Percentiles rank a stretch among this genome's conserved stretches.
Evolutionary conservation across 371 early-diverging fungal species (phyloP).

Genomic region (Blakeslea trispora): DNA sequence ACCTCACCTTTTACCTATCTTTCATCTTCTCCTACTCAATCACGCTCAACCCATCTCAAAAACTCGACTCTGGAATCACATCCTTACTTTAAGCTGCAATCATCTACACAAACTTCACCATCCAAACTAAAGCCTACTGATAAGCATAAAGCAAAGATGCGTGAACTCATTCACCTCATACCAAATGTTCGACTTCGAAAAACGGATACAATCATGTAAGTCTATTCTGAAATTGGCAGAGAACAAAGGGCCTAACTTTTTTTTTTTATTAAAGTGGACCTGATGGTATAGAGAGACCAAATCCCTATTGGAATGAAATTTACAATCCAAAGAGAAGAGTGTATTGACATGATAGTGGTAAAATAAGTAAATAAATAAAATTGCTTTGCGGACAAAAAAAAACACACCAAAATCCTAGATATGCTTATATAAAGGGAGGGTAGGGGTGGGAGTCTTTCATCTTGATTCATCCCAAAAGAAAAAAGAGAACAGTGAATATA

Average conservation of each 20-base stretch:
- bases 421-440: too few species aligned
- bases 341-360: not conserved
- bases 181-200: constrained; percentile 14
- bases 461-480: too few species aligned
- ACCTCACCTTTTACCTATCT: not conserved
- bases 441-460: too few species aligned
- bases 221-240: not conserved
- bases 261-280: constrained; percentile 10
- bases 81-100: not conserved
- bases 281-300: constrained; percentile 14
- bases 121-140: constrained; percentile 14
- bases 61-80: not conserved
- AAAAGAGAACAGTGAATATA: too few species aligned
- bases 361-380: too few species aligned
- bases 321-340: constrained; percentile 11
- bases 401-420: too few species aligned
- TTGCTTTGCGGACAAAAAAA: too few species aligned
- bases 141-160: constrained; percentile 22
- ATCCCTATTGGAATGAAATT: constrained; percentile 25
- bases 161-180: constrained; percentile 17
- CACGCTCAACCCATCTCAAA: not conserved
- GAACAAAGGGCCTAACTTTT: not conserved
- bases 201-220: constrained; percentile 23
- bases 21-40: constrained; percentile 2
- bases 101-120: not conserved